Base-by-base conservation (phyloP, 768 basidiomycete species). In the Naganishia onofrii region DNA sequence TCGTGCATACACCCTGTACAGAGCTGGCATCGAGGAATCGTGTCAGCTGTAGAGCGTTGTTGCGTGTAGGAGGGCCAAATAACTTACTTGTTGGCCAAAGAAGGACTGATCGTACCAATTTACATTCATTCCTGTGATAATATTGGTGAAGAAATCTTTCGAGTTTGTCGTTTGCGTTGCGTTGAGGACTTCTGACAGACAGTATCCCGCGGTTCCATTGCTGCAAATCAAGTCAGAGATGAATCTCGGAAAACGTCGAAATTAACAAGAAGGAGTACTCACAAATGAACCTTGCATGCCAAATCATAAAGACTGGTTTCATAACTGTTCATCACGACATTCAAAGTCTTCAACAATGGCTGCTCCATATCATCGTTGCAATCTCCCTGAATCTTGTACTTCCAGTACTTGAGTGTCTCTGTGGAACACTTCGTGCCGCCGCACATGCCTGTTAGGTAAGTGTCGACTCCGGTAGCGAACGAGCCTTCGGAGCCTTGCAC, bases 1-100 rank as follows among this genome's bases (percentile, higher is more conserved):
- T 80, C 77, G 66, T 78, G 75, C 74, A 77, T 76, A 54, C 79
- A 80, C 31, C 79, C 79, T 4, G 75, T 74, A 69, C 79, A 80
- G 71, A 71, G 31, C n/a, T 76, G 72, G 3, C 60, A 46, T 5
- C 23, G 7, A 4, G n/a, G 23, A 51, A 13, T 6, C 23, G 3
- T 28, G 38, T 63, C 23, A 23, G n/a, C 13, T 12, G 36, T 21
- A 63, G 26, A n/a, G n/a, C n/a, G n/a, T n/a, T n/a, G n/a, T n/a
- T n/a, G n/a, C n/a, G n/a, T n/a, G n/a, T n/a, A n/a, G n/a, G n/a
- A n/a, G n/a, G n/a, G n/a, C 15, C 38, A 15, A 4, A 2, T 12
- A 0, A 63, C 60, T 63, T 29, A 44, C 60, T 13, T 34, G 60
- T 46, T 63, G 60, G 26, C 53, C 70, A 44, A 77, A 80, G 17